These are phyloP conservation scores for Leccinum pellstonianum DNA, from an alignment of 768 basidiomycete species.

Conservation along the genomic window DNA sequence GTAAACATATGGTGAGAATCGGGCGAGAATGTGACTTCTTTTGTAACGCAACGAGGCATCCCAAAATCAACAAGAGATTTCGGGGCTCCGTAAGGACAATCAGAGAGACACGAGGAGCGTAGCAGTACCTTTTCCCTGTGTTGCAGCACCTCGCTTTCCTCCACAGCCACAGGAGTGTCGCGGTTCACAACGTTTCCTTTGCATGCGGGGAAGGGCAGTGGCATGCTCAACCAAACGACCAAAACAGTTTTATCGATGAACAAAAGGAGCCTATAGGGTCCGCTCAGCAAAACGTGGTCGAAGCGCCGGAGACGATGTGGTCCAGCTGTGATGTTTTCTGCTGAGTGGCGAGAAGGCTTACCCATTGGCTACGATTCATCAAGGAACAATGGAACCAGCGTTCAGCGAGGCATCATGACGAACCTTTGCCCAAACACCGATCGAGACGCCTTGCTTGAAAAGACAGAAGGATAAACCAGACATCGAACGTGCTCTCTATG, in stretches of 20 bases:
- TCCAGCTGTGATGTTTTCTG: slow-evolving; percentile 1
- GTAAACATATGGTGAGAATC: not conserved
- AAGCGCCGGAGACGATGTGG: slow-evolving; percentile 8
- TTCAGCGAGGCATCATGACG: slow-evolving; percentile 8
- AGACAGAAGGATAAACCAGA: slow-evolving; percentile 8
- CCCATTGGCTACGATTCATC: slow-evolving; percentile 11
- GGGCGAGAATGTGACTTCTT: not conserved
- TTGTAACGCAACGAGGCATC: slow-evolving; percentile 20
- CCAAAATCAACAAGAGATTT: slow-evolving; percentile 2
- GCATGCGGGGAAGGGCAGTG: slow-evolving; percentile 2
- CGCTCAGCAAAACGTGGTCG: slow-evolving; percentile 8
- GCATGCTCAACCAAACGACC: slow-evolving; percentile 11
- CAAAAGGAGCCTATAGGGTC: slow-evolving; percentile 3
- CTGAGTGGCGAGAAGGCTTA: slow-evolving; percentile 8
- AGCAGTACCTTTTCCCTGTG: slow-evolving; percentile 10
- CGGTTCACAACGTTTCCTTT: not conserved
- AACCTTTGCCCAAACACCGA: slow-evolving; percentile 16
- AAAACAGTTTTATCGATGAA: slow-evolving; percentile 22
- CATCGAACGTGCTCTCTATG: slow-evolving; percentile 15
- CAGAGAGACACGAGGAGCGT: not conserved
- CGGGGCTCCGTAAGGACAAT: slow-evolving; percentile 1
- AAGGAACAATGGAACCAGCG: slow-evolving; percentile 5
- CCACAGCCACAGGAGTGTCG: not conserved
- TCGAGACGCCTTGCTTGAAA: slow-evolving; percentile 3
- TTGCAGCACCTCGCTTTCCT: slow-evolving; percentile 4